Base-by-base conservation (phyloP, 2,329 filamentous ascomycete species). In the Onygenales sp. region DNA sequence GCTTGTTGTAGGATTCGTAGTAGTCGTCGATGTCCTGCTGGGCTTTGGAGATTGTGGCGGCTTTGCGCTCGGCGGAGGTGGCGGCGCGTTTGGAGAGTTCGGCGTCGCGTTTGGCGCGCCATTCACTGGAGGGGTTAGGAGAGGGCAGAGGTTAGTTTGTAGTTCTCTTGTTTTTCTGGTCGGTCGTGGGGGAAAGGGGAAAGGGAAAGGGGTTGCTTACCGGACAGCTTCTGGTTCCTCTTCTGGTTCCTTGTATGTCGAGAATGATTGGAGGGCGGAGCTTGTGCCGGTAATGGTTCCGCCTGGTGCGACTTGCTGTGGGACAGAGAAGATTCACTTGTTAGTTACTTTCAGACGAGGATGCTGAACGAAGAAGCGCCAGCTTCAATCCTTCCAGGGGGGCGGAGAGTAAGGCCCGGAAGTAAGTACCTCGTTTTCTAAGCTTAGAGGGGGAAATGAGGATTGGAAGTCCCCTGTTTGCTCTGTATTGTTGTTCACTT, bases 1-100 rank as follows among this genome's bases (percentile, higher is more conserved):
- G 95, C 72, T 86, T 85, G 77, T 97, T 97, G 78, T 98, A 98
- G 74, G 95, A 96, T 68, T 96, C 91, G 78, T 98, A 98, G 75
- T 97, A 98, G 70, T 96, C 93, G 69, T 98, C 93, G 59, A 98
- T 95, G 70, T 94, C 93, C 69, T 91, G 82, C 67, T 90, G 89
- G 9, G 93, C 93, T 62, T 93, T 89, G 69, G 89, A 84, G 67
- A 96, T 76, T 1, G 90, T 96, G 69, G 92, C 85, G 58, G 83
- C 81, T 69, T 93, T 93, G 74, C 91, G 89, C 60, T 83, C 78
- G 43, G 84, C 82, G 52, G 92, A 92, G 60, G 92, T 83, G 70
- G 95, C 85, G 59, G 89, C 85, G 64, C 92, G 88, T 72, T 91
- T 90, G 63, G 85, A 78, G 60, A 94, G 86, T 66, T 85, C 83